Base-by-base conservation (phyloP, 306 rosid genomes). In the Cucurbita moschata region DNA sequence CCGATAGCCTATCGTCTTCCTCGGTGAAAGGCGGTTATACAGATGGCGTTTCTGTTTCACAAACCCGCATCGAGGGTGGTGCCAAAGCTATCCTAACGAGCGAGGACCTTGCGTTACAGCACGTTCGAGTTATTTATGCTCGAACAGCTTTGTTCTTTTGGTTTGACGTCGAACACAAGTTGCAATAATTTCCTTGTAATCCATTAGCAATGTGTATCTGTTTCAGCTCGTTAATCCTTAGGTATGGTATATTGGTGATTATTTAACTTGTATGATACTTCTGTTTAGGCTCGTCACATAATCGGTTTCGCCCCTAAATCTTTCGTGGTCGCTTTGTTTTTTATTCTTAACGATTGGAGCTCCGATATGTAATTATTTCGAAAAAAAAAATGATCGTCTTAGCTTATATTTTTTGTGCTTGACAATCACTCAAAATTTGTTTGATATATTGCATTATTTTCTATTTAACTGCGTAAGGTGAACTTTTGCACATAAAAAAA, bases 41-140 rank as follows among this genome's bases (percentile, higher is more conserved):
- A 0, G 87, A 93, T 21, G 86, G 97, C 19, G 96, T 90, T 23
- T 93, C 87, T 4, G 98, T 93, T 47, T 90, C 97, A 37, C 88
- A 87, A 77, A 93, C 98, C 39, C 94, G 97, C n/a, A 93, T 93
- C 0, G 98, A 93, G 75, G 98, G 97, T 1, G 98, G 98, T 2
- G 89, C 97, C 55, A 93, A 87, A 79, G 98, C 98, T 12, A 94
- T 93, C 54, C 60, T 87, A 62, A 93, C 96, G 7, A 86, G 87
- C 21, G 98, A 96, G 13, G 85, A 90, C 79, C 77, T 94, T 76
- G 76, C 84, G 1, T 78, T 94, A 89, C 97, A 89, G 82, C 94
- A 96, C 15, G 98, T 94, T 63, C 85, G 96, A 75, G 98, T 94
- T 52, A 89, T 90, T 70, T 94, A 90, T 82, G 81, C 96, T 46